Base-by-base conservation (phyloP, 148 eudicot genomes). In the Rhododendron ovatum region DNA sequence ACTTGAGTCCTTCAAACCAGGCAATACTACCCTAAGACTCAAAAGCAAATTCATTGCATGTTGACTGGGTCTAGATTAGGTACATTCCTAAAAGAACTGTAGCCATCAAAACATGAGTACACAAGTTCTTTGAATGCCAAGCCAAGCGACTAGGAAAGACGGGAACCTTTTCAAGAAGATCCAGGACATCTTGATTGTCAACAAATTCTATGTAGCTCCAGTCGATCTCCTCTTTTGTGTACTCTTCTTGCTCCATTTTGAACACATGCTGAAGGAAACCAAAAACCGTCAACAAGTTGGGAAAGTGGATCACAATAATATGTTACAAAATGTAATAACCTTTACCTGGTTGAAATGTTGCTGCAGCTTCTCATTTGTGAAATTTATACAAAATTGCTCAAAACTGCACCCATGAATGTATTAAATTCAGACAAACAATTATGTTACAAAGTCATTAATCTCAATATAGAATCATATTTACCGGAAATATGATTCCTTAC, bases 181-280 rank as follows among this genome's bases (percentile, higher is more conserved):
- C 99, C 87, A 97, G 90, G 82, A 97, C 98, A 91, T 97, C 98
- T 92, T 95, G 96, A 87, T 97, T 97, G 89, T 97, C 99, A 41
- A 97, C 93, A 89, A 97, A 97, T 88, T 97, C 99, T 77, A 97
- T 95, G 91, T 95, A 97, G 88, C 99, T 97, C 99, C 99, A 97
- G 71, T 95, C 90, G 69, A 97, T 97, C 90, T 91, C 94, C 88
- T 97, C 99, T 88, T 88, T 94, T 22, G 91, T 93, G 92, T 97
- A 95, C 88, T 97, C 99, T 89, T 95, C 98, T 91, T 97, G 98
- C 90, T 95, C 96, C 95, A 93, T 95, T 95, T 97, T 97, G 89
- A 97, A 97, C 85, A 97, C 98, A 86, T 95, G 98, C 98, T 97
- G 96, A 83, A 91, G 87, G 71, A 84, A 84, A 91, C 85, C 73